Evolutionary conservation across 1,284 basidiomycete species (phyloP), one percentile per base, ranked within the genome.

Genomic region (Cryptococcus sp.): DNA sequence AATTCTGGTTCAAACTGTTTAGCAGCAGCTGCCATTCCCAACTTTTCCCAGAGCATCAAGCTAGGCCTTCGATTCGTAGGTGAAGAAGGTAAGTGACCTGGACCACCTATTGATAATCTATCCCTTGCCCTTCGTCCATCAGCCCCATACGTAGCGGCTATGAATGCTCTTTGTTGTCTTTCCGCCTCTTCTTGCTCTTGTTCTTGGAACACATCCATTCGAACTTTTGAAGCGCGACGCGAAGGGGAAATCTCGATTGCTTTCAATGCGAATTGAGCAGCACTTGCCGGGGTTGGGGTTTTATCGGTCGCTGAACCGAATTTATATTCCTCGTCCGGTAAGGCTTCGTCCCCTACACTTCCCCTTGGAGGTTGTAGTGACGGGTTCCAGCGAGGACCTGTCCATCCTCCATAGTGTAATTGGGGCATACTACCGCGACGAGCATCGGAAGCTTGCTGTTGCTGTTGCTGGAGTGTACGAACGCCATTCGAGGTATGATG

Each of bases 171-270:
- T 11, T 68, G 54, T 50, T 76, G 74, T 18, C 68, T 57, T 40
- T 76, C 74, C 16, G 74, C 74, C 49, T 76, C 74, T n/a, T 64
- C 65, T 21, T 61, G 60, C 46, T 76, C 74, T 2, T 69, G 62
- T 44, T 63, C 49, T 39, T 66, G 60, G 52, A 75, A 70, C 13
- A 62, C 63, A 41, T 66, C 59, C 48, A 59, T 42, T 23, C 53
- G 49, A 28, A 54, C 55, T 19, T 44, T 45, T 34, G 48, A 54
- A 28, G 56, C 37, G 24, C 55, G 49, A 39, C 57, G 54, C 10
- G 22, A 36, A 5, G 59, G 60, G 2, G 61, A 61, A 2, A 52
- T n/a, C 18, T 62, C 64, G 14, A 66, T 50, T 14, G 50, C 52
- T 22, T 50, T 37, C 22, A 61, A 46, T 2, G 62, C 52, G 3